These are phyloP conservation scores for Leccinellum luteum DNA, from an alignment of 768 basidiomycete species.

Conservation along the genomic window DNA sequence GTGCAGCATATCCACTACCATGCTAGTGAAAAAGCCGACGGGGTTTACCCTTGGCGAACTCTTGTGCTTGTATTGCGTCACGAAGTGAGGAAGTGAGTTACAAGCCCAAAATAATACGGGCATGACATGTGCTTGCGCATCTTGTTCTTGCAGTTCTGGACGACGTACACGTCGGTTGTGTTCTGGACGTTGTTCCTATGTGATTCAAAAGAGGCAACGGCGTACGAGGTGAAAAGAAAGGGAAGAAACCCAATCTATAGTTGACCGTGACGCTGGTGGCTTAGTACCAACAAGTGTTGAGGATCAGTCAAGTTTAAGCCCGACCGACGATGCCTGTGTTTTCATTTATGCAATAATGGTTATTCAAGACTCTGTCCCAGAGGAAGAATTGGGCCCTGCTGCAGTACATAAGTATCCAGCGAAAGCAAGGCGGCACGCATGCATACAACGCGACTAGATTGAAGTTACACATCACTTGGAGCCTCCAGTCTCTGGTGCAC, in stretches of 20 bases:
- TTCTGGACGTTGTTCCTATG: conserved; percentile 44
- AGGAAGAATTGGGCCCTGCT: neutral
- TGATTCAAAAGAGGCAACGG: conserved; percentile 13
- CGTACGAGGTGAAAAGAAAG: neutral
- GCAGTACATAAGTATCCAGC: neutral
- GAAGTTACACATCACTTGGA: conserved; percentile 2
- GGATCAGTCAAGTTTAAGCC: neutral
- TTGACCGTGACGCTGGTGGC: neutral
- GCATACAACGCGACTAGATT: neutral
- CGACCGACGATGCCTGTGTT: neutral
- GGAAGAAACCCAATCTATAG: neutral
- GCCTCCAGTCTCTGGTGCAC: conserved; percentile 31
- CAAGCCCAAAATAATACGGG: neutral
- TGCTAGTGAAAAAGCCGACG: no score
- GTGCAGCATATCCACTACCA: no score
- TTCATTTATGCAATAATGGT: neutral
- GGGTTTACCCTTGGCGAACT: conserved; percentile 58
- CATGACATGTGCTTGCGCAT: conserved; percentile 91
- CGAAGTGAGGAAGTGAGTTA: conserved; percentile 62
- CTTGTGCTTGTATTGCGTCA: conserved; percentile 99
- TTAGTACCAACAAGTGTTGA: neutral
- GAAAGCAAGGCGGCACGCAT: neutral
- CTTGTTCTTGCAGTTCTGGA: conserved; percentile 87
- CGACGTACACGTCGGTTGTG: conserved; percentile 90
- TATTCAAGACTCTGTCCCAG: conserved; percentile 12